phyloP scores from a whole-genome alignment of 192 early-diverging fungal species.

The Podila epigama region DNA sequence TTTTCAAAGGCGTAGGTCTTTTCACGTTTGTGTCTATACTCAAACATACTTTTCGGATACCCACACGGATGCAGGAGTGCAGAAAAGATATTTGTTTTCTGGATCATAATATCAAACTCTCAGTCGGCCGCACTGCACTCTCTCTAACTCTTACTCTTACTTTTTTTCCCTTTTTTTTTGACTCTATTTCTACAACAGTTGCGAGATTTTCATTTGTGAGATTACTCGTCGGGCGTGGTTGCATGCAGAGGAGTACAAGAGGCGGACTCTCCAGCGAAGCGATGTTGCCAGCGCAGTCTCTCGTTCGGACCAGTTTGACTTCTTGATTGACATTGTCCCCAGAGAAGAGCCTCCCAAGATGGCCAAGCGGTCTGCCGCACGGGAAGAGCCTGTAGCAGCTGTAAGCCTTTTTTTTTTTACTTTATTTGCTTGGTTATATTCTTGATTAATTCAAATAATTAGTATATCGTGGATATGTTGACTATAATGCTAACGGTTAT shows the following conservation, averaged over 20 bases:
- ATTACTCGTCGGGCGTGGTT: slow-evolving; percentile 87
- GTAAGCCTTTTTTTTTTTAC: slow-evolving; percentile 61
- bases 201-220: slow-evolving; percentile 95
- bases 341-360: slow-evolving; percentile 71
- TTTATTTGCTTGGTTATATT: background rate
- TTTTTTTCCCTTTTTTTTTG: background rate
- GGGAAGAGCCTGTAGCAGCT: slow-evolving; percentile 18
- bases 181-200: slow-evolving; percentile 29
- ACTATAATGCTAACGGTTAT: background rate
- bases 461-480: background rate
- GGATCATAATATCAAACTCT: too few species aligned
- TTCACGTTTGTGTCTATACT: background rate
- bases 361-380: slow-evolving; percentile 22
- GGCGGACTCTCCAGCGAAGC: slow-evolving; percentile 91
- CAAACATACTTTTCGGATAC: background rate
- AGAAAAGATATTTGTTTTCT: too few species aligned
- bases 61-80: too few species aligned
- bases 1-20: slow-evolving; percentile 78
- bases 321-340: slow-evolving; percentile 97
- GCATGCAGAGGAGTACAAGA: slow-evolving; percentile 96
- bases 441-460: background rate
- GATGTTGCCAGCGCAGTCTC: slow-evolving; percentile 89
- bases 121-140: too few species aligned
- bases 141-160: background rate
- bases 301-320: slow-evolving; percentile 94